Conservation (phyloP, 768 basidiomycete species). For the Trichaptum fuscoviolaceum region DNA sequence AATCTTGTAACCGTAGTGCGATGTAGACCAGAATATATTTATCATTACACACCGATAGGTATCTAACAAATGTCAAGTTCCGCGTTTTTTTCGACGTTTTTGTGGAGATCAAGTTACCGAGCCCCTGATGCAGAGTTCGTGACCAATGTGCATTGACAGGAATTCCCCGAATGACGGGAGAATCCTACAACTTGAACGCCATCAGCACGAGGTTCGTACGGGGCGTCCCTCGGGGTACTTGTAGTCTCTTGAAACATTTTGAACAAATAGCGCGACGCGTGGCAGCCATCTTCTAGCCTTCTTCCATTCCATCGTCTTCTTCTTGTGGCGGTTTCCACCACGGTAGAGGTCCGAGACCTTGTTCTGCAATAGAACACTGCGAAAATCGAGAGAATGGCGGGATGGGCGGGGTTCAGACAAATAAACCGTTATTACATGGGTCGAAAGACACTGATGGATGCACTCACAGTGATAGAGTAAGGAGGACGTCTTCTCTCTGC, state of each 20-base stretch:
- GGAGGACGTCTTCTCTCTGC: slow-evolving; percentile 49
- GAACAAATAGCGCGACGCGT: not conserved
- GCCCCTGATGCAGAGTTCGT: not conserved
- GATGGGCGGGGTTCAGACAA: not conserved
- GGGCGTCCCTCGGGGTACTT: not conserved
- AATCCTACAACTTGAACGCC: not conserved
- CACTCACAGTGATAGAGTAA: slow-evolving; percentile 64
- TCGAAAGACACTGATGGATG: slow-evolving; percentile 4
- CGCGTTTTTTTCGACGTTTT: not conserved
- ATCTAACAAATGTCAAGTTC: too few species aligned
- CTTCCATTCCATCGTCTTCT: slow-evolving; percentile 27
- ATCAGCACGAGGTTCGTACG: not conserved
- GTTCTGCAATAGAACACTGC: slow-evolving; percentile 78
- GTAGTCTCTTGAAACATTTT: not conserved
- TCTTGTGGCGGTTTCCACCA: slow-evolving; percentile 65
- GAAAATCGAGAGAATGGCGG: slow-evolving; percentile 1
- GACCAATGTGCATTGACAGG: not conserved
- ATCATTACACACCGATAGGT: too few species aligned
- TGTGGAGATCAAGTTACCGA: not conserved
- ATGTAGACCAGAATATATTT: too few species aligned
- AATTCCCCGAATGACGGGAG: not conserved
- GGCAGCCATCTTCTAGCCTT: not conserved
- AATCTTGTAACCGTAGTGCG: too few species aligned
- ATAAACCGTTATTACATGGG: slow-evolving; percentile 1
- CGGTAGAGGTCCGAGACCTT: slow-evolving; percentile 67